A percentile compares a stretch with the other conserved stretches of the same genome.
These are phyloP conservation scores for Termitomyces sp. DNA, from an alignment of 768 basidiomycete species.

Conservation along the genomic window DNA sequence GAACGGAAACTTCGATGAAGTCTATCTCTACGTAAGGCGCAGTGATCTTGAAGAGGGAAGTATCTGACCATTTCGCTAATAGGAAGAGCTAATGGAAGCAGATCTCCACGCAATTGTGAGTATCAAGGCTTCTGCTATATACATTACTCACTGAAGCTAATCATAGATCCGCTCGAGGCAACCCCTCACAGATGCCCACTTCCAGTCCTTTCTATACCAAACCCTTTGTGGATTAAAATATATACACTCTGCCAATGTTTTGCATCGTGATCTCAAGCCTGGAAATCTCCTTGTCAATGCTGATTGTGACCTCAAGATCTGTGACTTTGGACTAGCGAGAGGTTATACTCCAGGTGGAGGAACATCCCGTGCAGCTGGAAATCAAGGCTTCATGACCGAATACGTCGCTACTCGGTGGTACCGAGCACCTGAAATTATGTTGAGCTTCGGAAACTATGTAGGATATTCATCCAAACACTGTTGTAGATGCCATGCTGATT, in stretches of 20 bases:
- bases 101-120: conserved; percentile 97
- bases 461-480: conserved; percentile 21
- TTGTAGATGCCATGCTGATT: conserved; percentile 8
- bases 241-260: conserved; percentile 96
- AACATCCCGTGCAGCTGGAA: conserved; percentile 64
- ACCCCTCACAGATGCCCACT: conserved; percentile 85
- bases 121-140: background rate
- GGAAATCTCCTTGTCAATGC: conserved; percentile 96
- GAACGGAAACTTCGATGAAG: conserved; percentile 90
- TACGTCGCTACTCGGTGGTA: conserved; percentile 99
- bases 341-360: conserved; percentile 87
- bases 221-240: conserved; percentile 98
- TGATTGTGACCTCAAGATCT: conserved; percentile 97
- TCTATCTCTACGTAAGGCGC: conserved; percentile 77
- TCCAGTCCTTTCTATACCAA: conserved; percentile 97
- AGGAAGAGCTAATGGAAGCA: conserved; percentile 99
- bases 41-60: background rate
- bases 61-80: conserved; percentile 10
- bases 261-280: conserved; percentile 93
- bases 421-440: conserved; percentile 97
- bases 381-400: conserved; percentile 98
- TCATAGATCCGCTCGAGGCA: conserved; percentile 77
- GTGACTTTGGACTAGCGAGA: conserved; percentile 95
- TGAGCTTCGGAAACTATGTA: conserved; percentile 93
- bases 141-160: background rate